phyloP scores from a whole-genome alignment of 768 basidiomycete species.

The Suillus plorans region DNA sequence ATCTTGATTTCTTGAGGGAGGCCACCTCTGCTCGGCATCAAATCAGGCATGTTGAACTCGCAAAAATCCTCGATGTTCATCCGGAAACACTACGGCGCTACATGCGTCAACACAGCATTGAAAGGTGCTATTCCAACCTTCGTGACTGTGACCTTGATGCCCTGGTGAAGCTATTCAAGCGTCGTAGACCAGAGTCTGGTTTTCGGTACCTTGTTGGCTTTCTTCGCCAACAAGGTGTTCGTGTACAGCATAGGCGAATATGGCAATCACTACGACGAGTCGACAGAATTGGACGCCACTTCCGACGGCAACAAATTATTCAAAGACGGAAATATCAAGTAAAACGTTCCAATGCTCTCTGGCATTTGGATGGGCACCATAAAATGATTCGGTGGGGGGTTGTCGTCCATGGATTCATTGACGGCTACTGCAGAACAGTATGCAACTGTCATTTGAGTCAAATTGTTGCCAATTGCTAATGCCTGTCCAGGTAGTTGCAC shows the following conservation, averaged over 20 bases:
- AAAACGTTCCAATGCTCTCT: constrained; percentile 15
- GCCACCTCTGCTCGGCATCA: constrained; percentile 2
- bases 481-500: constrained; percentile 15
- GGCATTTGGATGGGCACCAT: constrained; percentile 28
- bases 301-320: constrained; percentile 5
- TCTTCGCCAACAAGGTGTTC: constrained; percentile 12
- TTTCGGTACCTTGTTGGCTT: constrained; percentile 18
- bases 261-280: constrained; percentile 9
- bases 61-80: constrained; percentile 12
- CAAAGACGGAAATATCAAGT: constrained; percentile 9
- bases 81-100: constrained; percentile 15
- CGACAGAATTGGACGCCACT: constrained; percentile 5
- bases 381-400: constrained; percentile 25
- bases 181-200: constrained; percentile 14
- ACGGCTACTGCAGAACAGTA: constrained; percentile 30
- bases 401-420: constrained; percentile 27
- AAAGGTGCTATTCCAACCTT: constrained; percentile 13
- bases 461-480: too few relatives aligned
- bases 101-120: constrained; percentile 11
- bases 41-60: constrained; percentile 11
- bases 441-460: neutral
- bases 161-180: constrained; percentile 15
- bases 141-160: constrained; percentile 20
- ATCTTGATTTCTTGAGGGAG: constrained; percentile 11
- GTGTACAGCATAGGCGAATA: constrained; percentile 16